A percentile compares a stretch with the other conserved stretches of the same genome.
phyloP scores from a whole-genome alignment of 208 protist genomes.

The Acanthamoeba culbertsoni region DNA sequence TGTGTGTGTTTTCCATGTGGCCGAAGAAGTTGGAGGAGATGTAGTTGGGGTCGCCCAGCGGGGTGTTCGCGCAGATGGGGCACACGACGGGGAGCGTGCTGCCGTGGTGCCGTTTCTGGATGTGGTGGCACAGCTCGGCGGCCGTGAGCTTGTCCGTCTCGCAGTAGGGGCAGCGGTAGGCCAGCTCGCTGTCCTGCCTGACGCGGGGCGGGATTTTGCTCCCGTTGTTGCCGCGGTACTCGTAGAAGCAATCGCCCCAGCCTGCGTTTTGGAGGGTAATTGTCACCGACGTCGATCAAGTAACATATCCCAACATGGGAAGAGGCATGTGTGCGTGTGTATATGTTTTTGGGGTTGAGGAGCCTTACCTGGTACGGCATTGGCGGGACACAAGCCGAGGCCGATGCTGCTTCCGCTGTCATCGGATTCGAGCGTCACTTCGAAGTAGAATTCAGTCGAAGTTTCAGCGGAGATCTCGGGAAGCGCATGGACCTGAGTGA shows the following conservation, averaged over 20 bases:
- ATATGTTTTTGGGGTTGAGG: too few relatives aligned
- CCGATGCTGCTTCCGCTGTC: constrained; percentile 25
- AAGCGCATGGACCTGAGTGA: background rate
- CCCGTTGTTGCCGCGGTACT: constrained; percentile 1
- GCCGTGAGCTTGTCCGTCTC: background rate
- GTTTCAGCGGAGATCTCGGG: background rate
- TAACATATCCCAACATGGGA: too few relatives aligned
- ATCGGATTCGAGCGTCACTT: background rate
- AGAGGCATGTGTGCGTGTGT: too few relatives aligned
- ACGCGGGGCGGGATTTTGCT: background rate
- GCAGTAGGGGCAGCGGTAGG: constrained; percentile 19
- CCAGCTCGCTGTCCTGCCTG: background rate
- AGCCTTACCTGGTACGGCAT: background rate
- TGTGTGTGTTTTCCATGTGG: constrained; percentile 12
- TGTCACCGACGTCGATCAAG: too few relatives aligned
- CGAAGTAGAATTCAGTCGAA: background rate
- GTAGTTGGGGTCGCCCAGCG: constrained; percentile 38
- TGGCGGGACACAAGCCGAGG: background rate
- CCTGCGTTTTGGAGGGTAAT: too few relatives aligned
- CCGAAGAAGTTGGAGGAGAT: constrained; percentile 36
- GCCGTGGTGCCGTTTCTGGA: background rate
- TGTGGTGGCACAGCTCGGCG: constrained; percentile 39
- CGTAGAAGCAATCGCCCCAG: constrained; percentile 46
- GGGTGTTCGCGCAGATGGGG: constrained; percentile 14
- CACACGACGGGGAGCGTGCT: constrained; percentile 10